phyloP scores from a whole-genome alignment of 805 yeast species.

The Kodamaea sagamina region DNA sequence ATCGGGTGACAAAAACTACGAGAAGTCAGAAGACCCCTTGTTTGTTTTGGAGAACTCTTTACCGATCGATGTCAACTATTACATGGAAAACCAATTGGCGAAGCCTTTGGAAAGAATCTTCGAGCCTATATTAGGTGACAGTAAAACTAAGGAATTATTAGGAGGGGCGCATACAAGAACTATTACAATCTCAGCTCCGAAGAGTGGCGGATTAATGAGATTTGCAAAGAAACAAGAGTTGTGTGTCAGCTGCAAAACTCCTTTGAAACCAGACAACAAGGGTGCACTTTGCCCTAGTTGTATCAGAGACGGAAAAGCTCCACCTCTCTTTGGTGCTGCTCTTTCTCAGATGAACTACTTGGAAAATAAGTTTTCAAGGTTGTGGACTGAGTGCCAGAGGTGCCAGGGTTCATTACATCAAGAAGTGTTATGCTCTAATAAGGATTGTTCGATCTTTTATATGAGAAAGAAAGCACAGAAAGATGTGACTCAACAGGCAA shows the following conservation, averaged over 20 bases:
- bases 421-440: slow-evolving; percentile 91
- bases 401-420: slow-evolving; percentile 96
- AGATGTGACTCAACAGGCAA: slow-evolving; percentile 58
- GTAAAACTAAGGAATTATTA: slow-evolving; percentile 74
- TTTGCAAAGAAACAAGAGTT: slow-evolving; percentile 87
- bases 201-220: slow-evolving; percentile 84
- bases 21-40: slow-evolving; percentile 95
- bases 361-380: slow-evolving; percentile 78
- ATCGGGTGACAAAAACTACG: slow-evolving; percentile 84
- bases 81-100: slow-evolving; percentile 86
- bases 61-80: slow-evolving; percentile 93
- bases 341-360: slow-evolving; percentile 75
- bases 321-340: slow-evolving; percentile 79
- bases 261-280: slow-evolving; percentile 58
- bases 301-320: slow-evolving; percentile 55
- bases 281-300: slow-evolving; percentile 86
- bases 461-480: slow-evolving; percentile 90
- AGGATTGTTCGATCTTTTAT: slow-evolving; percentile 96
- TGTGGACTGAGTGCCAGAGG: slow-evolving; percentile 98
- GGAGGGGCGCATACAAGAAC: slow-evolving; percentile 84
- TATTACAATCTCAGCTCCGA: slow-evolving; percentile 70
- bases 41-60: slow-evolving; percentile 88
- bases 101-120: slow-evolving; percentile 93
- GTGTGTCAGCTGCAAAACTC: slow-evolving; percentile 86
- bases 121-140: slow-evolving; percentile 91